Evolutionary conservation across 192 early-diverging fungal species (phyloP).

Genomic region (Umbelopsis ramanniana): DNA sequence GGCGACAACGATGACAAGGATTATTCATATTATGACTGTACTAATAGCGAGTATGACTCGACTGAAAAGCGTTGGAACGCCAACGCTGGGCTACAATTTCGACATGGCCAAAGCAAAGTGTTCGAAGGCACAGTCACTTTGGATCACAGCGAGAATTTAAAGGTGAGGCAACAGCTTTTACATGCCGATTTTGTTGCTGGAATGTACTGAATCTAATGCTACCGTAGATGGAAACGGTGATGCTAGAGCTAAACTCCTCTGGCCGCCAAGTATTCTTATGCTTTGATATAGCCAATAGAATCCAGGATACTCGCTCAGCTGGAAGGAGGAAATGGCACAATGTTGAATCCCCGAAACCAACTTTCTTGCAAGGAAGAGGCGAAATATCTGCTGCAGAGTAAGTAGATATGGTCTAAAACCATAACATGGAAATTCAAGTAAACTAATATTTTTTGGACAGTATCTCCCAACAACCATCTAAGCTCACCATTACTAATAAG

Average conservation of each 20-base stretch:
- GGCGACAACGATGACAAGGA: not conserved
- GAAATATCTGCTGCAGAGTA: constrained; percentile 54
- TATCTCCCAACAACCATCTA: constrained; percentile 65
- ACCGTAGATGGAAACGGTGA: constrained; percentile 47
- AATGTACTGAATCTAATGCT: constrained; percentile 3
- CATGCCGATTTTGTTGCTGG: too few species aligned
- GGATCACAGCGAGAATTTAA: constrained; percentile 15
- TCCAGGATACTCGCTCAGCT: constrained; percentile 29
- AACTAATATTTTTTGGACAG: constrained; percentile 30
- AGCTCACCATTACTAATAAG: constrained; percentile 53
- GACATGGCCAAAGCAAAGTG: not conserved
- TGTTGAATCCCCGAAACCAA: constrained; percentile 18
- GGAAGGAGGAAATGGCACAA: constrained; percentile 36
- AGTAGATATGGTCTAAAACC: not conserved
- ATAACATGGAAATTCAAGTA: not conserved
- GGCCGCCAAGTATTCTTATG: constrained; percentile 51
- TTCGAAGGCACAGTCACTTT: not conserved
- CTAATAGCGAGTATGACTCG: not conserved
- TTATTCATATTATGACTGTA: not conserved
- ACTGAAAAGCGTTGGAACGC: constrained; percentile 28
- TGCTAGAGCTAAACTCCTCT: constrained; percentile 45
- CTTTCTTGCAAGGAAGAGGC: constrained; percentile 57
- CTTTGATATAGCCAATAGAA: constrained; percentile 38
- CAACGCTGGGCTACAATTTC: not conserved
- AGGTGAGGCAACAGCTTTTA: not conserved